Percentiles rank a stretch among this genome's conserved stretches.
Conservation (phyloP, 1,284 basidiomycete genomes). For the Ceratobasidium sp. region DNA sequence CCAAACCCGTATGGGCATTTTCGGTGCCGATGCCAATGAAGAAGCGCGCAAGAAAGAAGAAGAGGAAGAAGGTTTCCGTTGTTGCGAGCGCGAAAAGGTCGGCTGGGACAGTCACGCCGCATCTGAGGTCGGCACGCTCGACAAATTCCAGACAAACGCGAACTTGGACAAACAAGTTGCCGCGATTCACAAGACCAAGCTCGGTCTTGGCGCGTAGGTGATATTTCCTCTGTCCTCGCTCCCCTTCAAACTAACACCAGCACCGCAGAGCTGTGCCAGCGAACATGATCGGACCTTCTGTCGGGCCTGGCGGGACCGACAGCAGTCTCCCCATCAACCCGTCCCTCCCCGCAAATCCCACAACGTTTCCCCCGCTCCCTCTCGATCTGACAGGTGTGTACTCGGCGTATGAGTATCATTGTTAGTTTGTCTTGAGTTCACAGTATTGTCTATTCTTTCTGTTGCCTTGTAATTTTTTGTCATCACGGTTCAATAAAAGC, state of each 20-base stretch:
- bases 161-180: conserved; percentile 96
- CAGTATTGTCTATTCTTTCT: conserved; percentile 6
- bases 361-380: conserved; percentile 59
- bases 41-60: conserved; percentile 86
- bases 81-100: conserved; percentile 89
- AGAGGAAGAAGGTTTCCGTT: conserved; percentile 80
- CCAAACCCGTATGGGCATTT: conserved; percentile 92
- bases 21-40: conserved; percentile 90
- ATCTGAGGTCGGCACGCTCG: conserved; percentile 86
- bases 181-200: conserved; percentile 87
- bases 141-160: conserved; percentile 90
- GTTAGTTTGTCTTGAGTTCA: neutral
- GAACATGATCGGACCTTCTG: conserved; percentile 82
- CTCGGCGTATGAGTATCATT: neutral
- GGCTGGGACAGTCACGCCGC: conserved; percentile 97
- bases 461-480: too few relatives aligned
- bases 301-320: conserved; percentile 61
- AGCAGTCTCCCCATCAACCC: conserved; percentile 46
- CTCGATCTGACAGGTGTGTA: conserved; percentile 57
- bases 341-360: conserved; percentile 38
- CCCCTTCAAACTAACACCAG: conserved; percentile 45
- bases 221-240: conserved; percentile 36
- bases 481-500: too few relatives aligned
- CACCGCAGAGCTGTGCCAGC: conserved; percentile 71
- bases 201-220: conserved; percentile 81